Evolutionary conservation across 2,329 filamentous ascomycete species (phyloP).

Genomic region (Acrocalymma vagum): DNA sequence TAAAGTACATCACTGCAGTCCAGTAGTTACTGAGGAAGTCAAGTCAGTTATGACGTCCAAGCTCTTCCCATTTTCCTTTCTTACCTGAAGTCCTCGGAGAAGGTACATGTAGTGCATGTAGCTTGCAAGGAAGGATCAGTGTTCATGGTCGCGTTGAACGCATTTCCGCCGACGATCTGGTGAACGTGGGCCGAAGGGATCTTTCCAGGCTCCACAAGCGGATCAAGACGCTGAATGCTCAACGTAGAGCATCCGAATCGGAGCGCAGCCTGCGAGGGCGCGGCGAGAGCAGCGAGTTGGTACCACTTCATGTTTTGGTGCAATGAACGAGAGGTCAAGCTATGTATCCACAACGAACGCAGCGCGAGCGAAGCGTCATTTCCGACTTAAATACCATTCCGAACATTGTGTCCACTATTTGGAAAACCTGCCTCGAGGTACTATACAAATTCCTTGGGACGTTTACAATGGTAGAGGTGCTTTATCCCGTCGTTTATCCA

Average conservation of each 20-base stretch:
- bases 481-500: too few species aligned
- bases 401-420: too few species aligned
- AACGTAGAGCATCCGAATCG: conserved; percentile 30
- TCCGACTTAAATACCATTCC: too few species aligned
- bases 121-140: conserved; percentile 18
- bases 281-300: conserved; percentile 10
- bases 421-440: too few species aligned
- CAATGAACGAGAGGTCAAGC: conserved; percentile 3
- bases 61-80: not conserved
- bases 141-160: conserved; percentile 25
- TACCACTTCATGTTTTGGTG: conserved; percentile 18
- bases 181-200: conserved; percentile 32
- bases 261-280: conserved; percentile 21
- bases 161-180: conserved; percentile 29
- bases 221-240: conserved; percentile 30
- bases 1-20: conserved; percentile 37
- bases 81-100: conserved; percentile 32
- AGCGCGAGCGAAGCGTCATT: too few species aligned
- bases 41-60: not conserved
- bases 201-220: conserved; percentile 33
- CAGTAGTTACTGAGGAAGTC: conserved; percentile 29
- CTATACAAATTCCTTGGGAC: too few species aligned
- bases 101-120: conserved; percentile 29
- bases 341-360: too few species aligned
- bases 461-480: too few species aligned